Percentiles rank a stretch among this genome's conserved stretches.
These are phyloP conservation scores for Ochetophila trinervis DNA, from an alignment of 306 rosid genomes.

Conservation along the genomic window DNA sequence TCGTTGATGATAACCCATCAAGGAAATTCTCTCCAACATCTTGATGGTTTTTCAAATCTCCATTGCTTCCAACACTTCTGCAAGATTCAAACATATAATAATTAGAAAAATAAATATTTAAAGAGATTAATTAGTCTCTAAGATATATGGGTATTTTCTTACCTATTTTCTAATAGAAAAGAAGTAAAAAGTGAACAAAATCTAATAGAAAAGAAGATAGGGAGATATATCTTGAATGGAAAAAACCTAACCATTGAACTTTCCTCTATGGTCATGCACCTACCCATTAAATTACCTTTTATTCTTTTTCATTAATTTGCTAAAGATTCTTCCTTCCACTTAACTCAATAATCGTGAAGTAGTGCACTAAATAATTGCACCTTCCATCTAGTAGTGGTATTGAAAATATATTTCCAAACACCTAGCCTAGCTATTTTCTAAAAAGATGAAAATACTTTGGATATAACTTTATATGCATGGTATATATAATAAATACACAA, in stretches of 20 bases:
- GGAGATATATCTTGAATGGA: background rate
- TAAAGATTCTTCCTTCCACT: conserved; percentile 32
- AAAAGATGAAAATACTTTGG: background rate
- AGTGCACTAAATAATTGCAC: conserved; percentile 17
- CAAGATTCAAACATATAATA: background rate
- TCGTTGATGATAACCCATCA: conserved; percentile 62
- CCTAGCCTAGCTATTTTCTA: background rate
- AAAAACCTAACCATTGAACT: conserved; percentile 2
- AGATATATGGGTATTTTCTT: too few species aligned
- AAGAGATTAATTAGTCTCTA: too few species aligned
- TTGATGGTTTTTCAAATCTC: conserved; percentile 43
- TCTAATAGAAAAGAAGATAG: background rate
- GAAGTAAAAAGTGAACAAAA: background rate
- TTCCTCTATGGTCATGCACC: conserved; percentile 3
- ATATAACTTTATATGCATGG: too few species aligned
- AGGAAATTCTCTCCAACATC: conserved; percentile 62
- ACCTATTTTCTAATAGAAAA: background rate
- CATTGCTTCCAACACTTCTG: conserved; percentile 63
- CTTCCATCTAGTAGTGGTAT: background rate
- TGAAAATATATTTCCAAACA: background rate
- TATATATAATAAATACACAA: background rate
- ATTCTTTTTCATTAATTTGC: conserved; percentile 2
- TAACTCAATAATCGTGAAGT: background rate
- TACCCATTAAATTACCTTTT: conserved; percentile 18
- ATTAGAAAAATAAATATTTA: too few species aligned